A percentile compares a stretch with the other conserved stretches of the same genome.
phyloP scores from a whole-genome alignment of 768 basidiomycete species.

The Tricholoma hemisulphureum region DNA sequence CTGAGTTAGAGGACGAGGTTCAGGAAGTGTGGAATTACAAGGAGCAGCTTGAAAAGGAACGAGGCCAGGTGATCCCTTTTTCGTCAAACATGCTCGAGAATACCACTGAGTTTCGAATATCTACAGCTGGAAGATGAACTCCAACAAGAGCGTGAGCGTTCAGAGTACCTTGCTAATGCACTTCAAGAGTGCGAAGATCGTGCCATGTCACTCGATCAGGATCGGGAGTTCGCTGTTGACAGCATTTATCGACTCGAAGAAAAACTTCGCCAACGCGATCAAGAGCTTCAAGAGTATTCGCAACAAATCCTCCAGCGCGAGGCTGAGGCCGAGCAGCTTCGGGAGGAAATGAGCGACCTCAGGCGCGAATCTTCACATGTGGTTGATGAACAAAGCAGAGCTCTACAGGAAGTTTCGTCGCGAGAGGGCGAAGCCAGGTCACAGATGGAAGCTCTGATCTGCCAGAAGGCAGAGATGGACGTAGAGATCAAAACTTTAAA shows the following conservation, averaged over 20 bases:
- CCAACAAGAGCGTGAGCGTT: constrained; percentile 50
- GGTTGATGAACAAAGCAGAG: constrained; percentile 46
- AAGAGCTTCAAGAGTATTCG: constrained; percentile 49
- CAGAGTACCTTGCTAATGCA: constrained; percentile 43
- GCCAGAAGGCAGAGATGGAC: constrained; percentile 56
- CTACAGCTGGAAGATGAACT: constrained; percentile 54
- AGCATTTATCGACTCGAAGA: constrained; percentile 56
- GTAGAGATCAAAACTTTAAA: constrained; percentile 46
- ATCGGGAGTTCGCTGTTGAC: constrained; percentile 55
- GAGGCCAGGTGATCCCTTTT: constrained; percentile 43
- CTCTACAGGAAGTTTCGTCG: constrained; percentile 44
- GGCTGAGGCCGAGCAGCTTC: constrained; percentile 50
- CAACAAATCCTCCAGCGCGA: constrained; percentile 48
- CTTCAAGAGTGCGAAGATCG: constrained; percentile 56
- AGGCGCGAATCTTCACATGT: constrained; percentile 54
- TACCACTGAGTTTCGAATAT: background rate
- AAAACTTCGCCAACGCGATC: constrained; percentile 54
- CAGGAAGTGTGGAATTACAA: constrained; percentile 52
- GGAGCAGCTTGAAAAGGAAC: constrained; percentile 56
- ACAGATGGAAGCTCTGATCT: constrained; percentile 49
- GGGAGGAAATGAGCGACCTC: constrained; percentile 52
- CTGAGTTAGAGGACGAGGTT: constrained; percentile 54
- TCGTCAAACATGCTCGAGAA: background rate
- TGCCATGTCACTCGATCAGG: constrained; percentile 50
- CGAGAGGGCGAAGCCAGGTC: constrained; percentile 46